Percentiles rank a stretch among this genome's conserved stretches.
Conservation (phyloP, 2,329 filamentous ascomycete species). For the Seiridium unicorne region DNA sequence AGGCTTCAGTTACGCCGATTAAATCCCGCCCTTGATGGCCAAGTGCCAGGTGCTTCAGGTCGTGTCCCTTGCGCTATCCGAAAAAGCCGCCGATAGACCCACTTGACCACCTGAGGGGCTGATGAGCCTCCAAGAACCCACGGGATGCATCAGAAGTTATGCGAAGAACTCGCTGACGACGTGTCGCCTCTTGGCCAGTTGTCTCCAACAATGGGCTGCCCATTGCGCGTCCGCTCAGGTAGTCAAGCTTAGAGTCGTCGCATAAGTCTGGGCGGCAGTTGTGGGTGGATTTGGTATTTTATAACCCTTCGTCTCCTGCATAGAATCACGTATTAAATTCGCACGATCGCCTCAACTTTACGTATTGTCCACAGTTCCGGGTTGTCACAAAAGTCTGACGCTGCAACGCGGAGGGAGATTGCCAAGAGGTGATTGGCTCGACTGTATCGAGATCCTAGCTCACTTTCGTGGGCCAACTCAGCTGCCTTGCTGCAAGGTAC, state of each 20-base stretch:
- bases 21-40: not conserved
- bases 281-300: no score
- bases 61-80: conserved; percentile 1
- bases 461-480: not conserved
- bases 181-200: not conserved
- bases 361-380: not conserved
- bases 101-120: conserved; percentile 1
- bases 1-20: not conserved
- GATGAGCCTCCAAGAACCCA: not conserved
- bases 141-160: not conserved
- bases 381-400: not conserved
- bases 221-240: no score
- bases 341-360: not conserved
- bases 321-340: not conserved
- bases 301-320: not conserved
- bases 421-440: not conserved
- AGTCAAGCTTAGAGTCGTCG: no score
- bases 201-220: no score
- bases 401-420: conserved; percentile 4
- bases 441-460: not conserved
- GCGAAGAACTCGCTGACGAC: not conserved
- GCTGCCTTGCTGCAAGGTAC: conserved; percentile 6
- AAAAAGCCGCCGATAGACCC: conserved; percentile 4
- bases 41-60: conserved; percentile 2
- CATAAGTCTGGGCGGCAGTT: no score